These are phyloP conservation scores for Dacryopinax primogenitus DNA, from an alignment of 768 basidiomycete species.

Conservation along the genomic window DNA sequence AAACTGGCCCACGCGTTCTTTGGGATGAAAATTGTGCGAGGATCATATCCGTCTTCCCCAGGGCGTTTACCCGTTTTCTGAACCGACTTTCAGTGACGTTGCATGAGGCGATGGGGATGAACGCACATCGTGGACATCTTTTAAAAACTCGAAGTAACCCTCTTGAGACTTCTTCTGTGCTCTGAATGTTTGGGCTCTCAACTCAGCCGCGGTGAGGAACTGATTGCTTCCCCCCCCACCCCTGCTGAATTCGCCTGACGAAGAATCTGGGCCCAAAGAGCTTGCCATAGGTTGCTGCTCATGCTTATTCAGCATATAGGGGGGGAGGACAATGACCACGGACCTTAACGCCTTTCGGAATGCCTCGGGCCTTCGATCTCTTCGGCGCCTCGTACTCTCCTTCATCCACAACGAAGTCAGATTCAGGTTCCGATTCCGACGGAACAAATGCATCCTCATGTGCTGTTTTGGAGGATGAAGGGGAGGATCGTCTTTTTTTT, in stretches of 20 bases:
- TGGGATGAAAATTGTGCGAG: slow-evolving; percentile 74
- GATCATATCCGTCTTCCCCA: slow-evolving; percentile 78
- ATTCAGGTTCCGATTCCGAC: neutral
- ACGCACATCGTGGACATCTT: slow-evolving; percentile 57
- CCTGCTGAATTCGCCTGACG: neutral
- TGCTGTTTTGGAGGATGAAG: neutral
- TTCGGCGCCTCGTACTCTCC: slow-evolving; percentile 18
- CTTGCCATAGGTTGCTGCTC: neutral
- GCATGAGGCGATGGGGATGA: neutral
- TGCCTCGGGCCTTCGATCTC: slow-evolving; percentile 30
- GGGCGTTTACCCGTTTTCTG: slow-evolving; percentile 73
- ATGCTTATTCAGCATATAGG: neutral
- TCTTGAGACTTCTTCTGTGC: slow-evolving; percentile 71
- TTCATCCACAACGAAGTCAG: neutral
- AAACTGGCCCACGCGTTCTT: slow-evolving; percentile 62
- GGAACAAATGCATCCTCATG: neutral
- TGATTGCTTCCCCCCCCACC: slow-evolving; percentile 6
- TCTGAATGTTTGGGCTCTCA: slow-evolving; percentile 60
- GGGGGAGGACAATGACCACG: neutral
- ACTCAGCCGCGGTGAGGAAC: slow-evolving; percentile 78
- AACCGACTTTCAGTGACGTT: neutral
- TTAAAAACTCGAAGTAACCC: slow-evolving; percentile 60
- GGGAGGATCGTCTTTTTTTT: neutral
- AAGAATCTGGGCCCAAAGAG: neutral
- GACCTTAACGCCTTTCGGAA: slow-evolving; percentile 18